Conservation (phyloP, 495 filamentous ascomycete genomes). For the Xylaria nigripes region DNA sequence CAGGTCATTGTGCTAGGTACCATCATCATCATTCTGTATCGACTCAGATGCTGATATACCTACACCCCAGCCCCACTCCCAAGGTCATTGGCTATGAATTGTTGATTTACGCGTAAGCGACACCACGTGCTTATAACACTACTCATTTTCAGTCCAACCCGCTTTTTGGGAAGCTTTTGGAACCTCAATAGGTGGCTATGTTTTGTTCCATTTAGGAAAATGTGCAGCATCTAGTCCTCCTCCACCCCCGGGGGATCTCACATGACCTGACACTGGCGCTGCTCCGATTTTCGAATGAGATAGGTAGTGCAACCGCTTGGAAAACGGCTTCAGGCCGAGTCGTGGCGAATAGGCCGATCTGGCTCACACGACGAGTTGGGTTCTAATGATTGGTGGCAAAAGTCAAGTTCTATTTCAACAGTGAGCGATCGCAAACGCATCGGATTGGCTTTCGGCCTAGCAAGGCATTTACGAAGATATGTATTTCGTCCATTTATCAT, state of each 20-base stretch:
- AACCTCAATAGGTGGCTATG: not conserved
- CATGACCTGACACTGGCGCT: not conserved
- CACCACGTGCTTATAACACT: slow-evolving; percentile 19
- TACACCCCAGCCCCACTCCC: slow-evolving; percentile 1
- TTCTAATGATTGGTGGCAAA: not conserved
- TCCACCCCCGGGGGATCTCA: too few relatives aligned
- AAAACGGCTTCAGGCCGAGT: not conserved
- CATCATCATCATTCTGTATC: not conserved
- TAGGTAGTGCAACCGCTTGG: not conserved
- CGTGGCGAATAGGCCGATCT: not conserved
- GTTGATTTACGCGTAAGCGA: slow-evolving; percentile 23
- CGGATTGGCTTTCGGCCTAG: not conserved
- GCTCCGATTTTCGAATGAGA: too few relatives aligned
- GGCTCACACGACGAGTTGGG: not conserved
- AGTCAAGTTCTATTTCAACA: not conserved
- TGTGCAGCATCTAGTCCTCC: not conserved
- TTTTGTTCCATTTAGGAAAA: not conserved
- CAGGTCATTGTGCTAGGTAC: not conserved
- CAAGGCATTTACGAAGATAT: slow-evolving; percentile 7
- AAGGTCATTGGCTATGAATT: slow-evolving; percentile 13
- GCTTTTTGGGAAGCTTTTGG: slow-evolving; percentile 11
- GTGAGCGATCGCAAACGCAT: slow-evolving; percentile 4
- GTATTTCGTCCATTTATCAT: slow-evolving; percentile 1
- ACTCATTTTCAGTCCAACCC: slow-evolving; percentile 9
- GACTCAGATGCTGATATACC: not conserved